Evolutionary conservation across 768 basidiomycete species (phyloP), one percentile per base, ranked within the genome.

Genomic region (Rhizopogon roseolus): DNA sequence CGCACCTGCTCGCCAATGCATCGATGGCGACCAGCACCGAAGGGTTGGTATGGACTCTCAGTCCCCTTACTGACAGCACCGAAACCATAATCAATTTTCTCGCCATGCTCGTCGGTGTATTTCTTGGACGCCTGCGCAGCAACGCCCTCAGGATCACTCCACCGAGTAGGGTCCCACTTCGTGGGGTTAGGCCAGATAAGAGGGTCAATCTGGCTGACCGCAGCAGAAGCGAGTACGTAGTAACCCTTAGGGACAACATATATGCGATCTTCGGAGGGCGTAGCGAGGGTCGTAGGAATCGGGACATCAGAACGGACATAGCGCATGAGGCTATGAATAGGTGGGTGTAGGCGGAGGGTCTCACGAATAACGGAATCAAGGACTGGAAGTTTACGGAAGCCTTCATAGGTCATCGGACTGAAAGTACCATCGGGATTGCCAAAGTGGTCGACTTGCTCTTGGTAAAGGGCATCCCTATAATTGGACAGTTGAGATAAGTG

Each of bases 11-110:
- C 93, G 58, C 93, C 92, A 56, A 98, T 95, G 69, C 92, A 98
- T 59, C 95, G 79, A 74, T 98, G 96, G 62, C 90, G 80, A 27
- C 97, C 97, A 49, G 97, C 95, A 57, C 97, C 97, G 64, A 99
- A 99, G 2, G 97, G 97, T 67, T 96, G 91, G 68, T 98, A 98
- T 46, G 92, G 93, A 61, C 88, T 91, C 54, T 95, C 91, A 6
- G 95, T 98, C 48, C 95, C 95, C 74, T 98, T 98, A 75, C 88
- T 91, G 49, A 99, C 90, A 56, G 86, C 82, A 50, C 97, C 97
- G 69, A 92, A 99, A 2, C 97, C 97, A 64, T 88, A 99, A 70
- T 99, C 97, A 56, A 98, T 77, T 75, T 94, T 94, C 71, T 96
- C 92, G 54, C 91, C 88, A 34, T 71, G 70, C 61, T 85, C 85